Percentiles rank a stretch among this genome's conserved stretches.
These are phyloP conservation scores for Xylariaceae sp. DNA, from an alignment of 2,329 filamentous ascomycete species.

Conservation along the genomic window DNA sequence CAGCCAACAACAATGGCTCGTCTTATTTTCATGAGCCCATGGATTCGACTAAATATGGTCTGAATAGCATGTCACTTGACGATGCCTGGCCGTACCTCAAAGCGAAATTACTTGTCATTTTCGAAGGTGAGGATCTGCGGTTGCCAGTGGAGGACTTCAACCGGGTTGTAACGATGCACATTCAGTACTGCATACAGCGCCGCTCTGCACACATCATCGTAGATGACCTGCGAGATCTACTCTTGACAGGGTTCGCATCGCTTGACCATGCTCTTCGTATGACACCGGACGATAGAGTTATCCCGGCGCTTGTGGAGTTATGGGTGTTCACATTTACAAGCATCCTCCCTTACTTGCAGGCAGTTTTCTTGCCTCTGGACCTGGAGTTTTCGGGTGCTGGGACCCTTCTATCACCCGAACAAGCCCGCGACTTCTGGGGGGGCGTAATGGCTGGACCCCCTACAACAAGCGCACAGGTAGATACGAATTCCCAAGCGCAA, in stretches of 20 bases:
- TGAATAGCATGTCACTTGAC: slow-evolving; percentile 74
- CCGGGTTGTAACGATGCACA: slow-evolving; percentile 76
- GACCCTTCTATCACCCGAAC: slow-evolving; percentile 74
- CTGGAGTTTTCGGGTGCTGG: slow-evolving; percentile 90
- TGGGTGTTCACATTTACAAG: slow-evolving; percentile 93
- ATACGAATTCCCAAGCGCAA: slow-evolving; percentile 43
- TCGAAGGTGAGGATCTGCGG: slow-evolving; percentile 79
- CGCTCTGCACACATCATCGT: slow-evolving; percentile 73
- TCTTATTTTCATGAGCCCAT: slow-evolving; percentile 57
- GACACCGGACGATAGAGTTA: slow-evolving; percentile 84
- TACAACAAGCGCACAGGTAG: slow-evolving; percentile 30
- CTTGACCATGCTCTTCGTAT: slow-evolving; percentile 82
- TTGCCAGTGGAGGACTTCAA: slow-evolving; percentile 87
- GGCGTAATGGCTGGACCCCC: slow-evolving; percentile 60
- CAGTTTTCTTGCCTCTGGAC: slow-evolving; percentile 91
- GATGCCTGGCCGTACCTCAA: slow-evolving; percentile 85
- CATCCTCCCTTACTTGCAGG: slow-evolving; percentile 91
- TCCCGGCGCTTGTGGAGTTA: slow-evolving; percentile 87
- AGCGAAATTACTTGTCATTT: slow-evolving; percentile 76
- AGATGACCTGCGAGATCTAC: slow-evolving; percentile 76
- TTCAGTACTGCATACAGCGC: slow-evolving; percentile 78
- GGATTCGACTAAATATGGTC: slow-evolving; percentile 64
- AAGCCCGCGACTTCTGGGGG: slow-evolving; percentile 91
- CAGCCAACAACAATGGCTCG: slow-evolving; percentile 46
- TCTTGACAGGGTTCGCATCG: slow-evolving; percentile 82